These are phyloP conservation scores for Sporothrix inflata DNA, from an alignment of 2,329 filamentous ascomycete genomes.

Conservation along the genomic window DNA sequence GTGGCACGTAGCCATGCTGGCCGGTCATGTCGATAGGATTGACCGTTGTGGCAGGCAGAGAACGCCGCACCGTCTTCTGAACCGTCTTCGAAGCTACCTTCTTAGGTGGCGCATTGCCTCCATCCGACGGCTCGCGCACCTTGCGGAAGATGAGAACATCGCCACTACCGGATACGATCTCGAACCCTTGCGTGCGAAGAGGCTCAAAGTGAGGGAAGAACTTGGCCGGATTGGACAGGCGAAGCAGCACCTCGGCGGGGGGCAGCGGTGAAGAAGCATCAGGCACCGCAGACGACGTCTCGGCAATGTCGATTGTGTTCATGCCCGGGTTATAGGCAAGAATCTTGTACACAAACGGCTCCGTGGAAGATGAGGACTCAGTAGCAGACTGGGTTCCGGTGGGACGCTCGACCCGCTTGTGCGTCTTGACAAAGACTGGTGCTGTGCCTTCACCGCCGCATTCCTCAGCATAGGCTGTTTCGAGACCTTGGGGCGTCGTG, in stretches of 20 bases:
- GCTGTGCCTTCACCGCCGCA: slow-evolving; percentile 42
- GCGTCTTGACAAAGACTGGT: slow-evolving; percentile 44
- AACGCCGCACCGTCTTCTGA: slow-evolving; percentile 26
- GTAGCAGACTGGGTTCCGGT: not conserved
- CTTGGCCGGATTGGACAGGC: slow-evolving; percentile 63
- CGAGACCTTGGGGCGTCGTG: slow-evolving; percentile 51
- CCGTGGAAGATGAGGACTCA: not conserved
- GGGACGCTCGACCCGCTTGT: not conserved
- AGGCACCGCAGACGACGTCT: slow-evolving; percentile 60
- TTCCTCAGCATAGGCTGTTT: slow-evolving; percentile 53
- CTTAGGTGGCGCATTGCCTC: not conserved
- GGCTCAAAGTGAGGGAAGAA: slow-evolving; percentile 66
- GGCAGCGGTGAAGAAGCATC: slow-evolving; percentile 55
- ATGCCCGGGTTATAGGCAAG: slow-evolving; percentile 66
- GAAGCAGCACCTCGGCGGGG: slow-evolving; percentile 62
- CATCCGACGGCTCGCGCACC: slow-evolving; percentile 43
- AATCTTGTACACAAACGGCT: slow-evolving; percentile 59
- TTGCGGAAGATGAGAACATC: slow-evolving; percentile 71
- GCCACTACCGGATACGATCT: slow-evolving; percentile 65
- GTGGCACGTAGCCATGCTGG: slow-evolving; percentile 40
- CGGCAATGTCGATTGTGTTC: slow-evolving; percentile 60
- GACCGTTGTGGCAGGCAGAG: slow-evolving; percentile 38
- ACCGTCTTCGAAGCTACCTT: not conserved
- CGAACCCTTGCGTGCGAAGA: slow-evolving; percentile 65
- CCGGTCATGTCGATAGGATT: slow-evolving; percentile 65